These are phyloP conservation scores for Scutellaria barbata DNA, from an alignment of 257 asterid genomes.

Conservation along the genomic window DNA sequence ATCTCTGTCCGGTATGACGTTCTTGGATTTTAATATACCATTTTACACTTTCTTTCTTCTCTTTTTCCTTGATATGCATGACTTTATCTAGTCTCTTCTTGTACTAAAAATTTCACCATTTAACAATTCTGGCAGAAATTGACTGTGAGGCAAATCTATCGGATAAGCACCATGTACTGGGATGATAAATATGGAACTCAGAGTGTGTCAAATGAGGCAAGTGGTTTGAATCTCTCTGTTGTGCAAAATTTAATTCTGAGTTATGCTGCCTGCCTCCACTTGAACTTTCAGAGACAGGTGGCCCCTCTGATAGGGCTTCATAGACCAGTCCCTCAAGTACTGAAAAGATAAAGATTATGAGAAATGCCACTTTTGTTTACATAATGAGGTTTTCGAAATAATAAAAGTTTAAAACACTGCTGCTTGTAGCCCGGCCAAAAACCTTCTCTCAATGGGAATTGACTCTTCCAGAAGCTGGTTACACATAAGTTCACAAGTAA, in stretches of 20 bases:
- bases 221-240: conserved; percentile 32
- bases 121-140: conserved; percentile 55
- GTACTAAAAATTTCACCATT: conserved; percentile 25
- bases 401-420: neutral
- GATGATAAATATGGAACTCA: conserved; percentile 99
- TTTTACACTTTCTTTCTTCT: neutral
- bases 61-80: conserved; percentile 19
- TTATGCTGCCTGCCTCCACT: neutral
- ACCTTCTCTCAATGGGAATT: neutral
- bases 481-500: neutral
- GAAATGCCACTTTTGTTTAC: neutral
- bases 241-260: conserved; percentile 3
- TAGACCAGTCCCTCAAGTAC: neutral
- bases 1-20: conserved; percentile 89
- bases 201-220: conserved; percentile 92
- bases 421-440: neutral
- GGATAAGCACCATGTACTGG: conserved; percentile 99
- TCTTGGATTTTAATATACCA: neutral
- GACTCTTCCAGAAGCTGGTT: conserved; percentile 1
- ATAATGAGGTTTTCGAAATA: conserved; percentile 1
- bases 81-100: conserved; percentile 27
- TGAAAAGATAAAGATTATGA: neutral
- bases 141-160: conserved; percentile 93
- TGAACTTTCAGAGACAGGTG: neutral
- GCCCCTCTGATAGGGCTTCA: neutral